Percentiles rank a stretch among this genome's conserved stretches.
Conservation (phyloP, 352 stramenopile genomes). For the Globisporangium uncinulatum region DNA sequence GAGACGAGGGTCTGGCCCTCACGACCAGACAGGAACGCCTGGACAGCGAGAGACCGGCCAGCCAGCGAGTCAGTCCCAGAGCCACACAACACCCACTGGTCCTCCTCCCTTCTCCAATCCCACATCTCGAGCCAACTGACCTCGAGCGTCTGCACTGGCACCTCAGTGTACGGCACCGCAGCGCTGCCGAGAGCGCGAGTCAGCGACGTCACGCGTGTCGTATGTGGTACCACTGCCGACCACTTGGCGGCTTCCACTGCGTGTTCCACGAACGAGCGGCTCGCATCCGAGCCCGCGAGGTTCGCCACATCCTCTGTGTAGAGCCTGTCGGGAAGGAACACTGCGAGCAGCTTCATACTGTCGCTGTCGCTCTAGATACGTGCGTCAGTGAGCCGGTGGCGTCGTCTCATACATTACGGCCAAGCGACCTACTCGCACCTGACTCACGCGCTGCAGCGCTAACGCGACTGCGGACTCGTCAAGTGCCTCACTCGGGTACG, state of each 20-base stretch:
- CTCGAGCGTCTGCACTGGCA: conserved; percentile 20
- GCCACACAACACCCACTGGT: too few relatives aligned
- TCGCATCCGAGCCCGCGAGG: conserved; percentile 17
- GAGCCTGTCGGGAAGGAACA: conserved; percentile 49
- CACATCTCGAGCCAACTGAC: neutral
- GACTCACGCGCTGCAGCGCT: conserved; percentile 16
- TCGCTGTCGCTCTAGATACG: neutral
- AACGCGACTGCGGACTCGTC: conserved; percentile 32
- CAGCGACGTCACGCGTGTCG: conserved; percentile 45
- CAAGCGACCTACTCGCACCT: neutral
- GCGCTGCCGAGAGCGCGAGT: conserved; percentile 8
- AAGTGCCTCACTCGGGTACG: conserved; percentile 42
- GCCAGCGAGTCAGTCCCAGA: neutral
- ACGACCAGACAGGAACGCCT: conserved; percentile 10
- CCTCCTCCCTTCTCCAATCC: too few relatives aligned
- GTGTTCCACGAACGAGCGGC: conserved; percentile 38
- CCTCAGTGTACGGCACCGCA: conserved; percentile 8
- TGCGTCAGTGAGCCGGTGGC: too few relatives aligned
- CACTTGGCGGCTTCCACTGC: conserved; percentile 40
- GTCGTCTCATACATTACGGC: too few relatives aligned
- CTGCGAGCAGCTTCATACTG: conserved; percentile 42
- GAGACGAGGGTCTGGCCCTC: conserved; percentile 26
- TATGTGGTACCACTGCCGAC: conserved; percentile 70
- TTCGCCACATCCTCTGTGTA: conserved; percentile 34
- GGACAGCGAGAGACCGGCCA: neutral